Evolutionary conservation across 192 early-diverging fungal genomes (phyloP), one percentile per base, ranked within the genome.

Genomic region (Backusella circina): DNA sequence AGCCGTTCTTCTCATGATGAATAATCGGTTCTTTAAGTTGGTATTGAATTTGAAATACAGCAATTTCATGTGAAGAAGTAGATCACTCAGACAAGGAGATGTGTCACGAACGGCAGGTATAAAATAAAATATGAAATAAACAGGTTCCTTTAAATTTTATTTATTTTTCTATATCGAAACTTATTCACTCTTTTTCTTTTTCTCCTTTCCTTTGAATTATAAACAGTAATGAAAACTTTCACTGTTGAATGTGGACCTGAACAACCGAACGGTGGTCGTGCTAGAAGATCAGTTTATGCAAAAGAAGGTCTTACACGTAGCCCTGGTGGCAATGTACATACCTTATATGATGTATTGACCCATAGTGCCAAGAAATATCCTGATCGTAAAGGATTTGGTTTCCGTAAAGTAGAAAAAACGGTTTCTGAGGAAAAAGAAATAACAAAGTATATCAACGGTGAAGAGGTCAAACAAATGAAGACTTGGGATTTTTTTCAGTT

Each of bases 401-500:
- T 86, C 76, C 90, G 96, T 65, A 81, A 80, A 18, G 72, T 96
- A 50, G 86, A 91, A 35, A 76, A 85, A 28, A 85, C 87, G 21
- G 74, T 94, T 67, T 88, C 92, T 77, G 94, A 95, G 76, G 88
- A 92, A 70, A 95, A 95, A 84, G 82, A 88, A 70, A 81, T 91
- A 37, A 89, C 78, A 21, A 92, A 91, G 79, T 75, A 84, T 31
- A 81, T 87, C 15, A 82, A 84, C 38, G 91, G 91, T 47, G 79
- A 83, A 50, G 86, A 88, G 76, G 81, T 79, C 31, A 88, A 83
- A 47, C 89, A 92, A 74, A 91, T 80, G 71, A 98, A 98, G 82
- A 90, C 70, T 33, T 95, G 94, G 95, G 93, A 87, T 74, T 95
- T 88, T 78, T 93, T 93, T 79, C 87, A 91, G 80, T 84, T 97